Evolutionary conservation across 1,139 yeast species (phyloP).

Genomic region (Diutina sp.): DNA sequence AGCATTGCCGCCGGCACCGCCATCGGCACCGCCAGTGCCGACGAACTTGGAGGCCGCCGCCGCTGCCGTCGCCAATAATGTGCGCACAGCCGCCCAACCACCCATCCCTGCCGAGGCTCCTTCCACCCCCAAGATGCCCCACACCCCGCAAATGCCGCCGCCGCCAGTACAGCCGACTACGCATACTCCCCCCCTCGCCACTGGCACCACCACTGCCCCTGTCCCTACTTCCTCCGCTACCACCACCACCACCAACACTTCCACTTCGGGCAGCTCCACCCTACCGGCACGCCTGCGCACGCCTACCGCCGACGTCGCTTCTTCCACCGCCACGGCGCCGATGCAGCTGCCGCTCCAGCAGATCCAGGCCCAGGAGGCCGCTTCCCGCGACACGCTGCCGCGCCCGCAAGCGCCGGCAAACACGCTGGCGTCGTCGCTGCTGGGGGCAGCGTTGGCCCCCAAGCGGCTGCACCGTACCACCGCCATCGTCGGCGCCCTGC

Average conservation of each 20-base stretch:
- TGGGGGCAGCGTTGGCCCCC: background rate
- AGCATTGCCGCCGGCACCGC: background rate
- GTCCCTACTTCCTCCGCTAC: too few species aligned
- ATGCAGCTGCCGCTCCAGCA: background rate
- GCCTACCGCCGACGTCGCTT: background rate
- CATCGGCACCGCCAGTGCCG: background rate
- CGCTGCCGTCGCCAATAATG: too few species aligned
- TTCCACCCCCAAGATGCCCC: background rate
- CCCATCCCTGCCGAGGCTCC: background rate
- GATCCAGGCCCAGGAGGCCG: background rate
- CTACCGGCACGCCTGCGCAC: background rate
- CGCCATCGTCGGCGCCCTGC: background rate
- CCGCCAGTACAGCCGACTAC: background rate
- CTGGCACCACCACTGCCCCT: background rate
- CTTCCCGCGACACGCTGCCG: background rate
- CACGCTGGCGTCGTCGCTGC: constrained; percentile 7
- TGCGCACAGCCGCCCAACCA: too few species aligned
- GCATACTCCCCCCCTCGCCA: background rate
- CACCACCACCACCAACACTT: too few species aligned
- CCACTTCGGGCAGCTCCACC: too few species aligned
- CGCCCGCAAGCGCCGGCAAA: too few species aligned
- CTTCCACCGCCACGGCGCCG: background rate
- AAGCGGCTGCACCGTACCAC: background rate
- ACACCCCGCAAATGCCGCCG: background rate
- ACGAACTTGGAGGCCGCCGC: too few species aligned